Base-by-base conservation (phyloP, 2,329 filamentous ascomycete genomes). In the Aspergillus sp. region DNA sequence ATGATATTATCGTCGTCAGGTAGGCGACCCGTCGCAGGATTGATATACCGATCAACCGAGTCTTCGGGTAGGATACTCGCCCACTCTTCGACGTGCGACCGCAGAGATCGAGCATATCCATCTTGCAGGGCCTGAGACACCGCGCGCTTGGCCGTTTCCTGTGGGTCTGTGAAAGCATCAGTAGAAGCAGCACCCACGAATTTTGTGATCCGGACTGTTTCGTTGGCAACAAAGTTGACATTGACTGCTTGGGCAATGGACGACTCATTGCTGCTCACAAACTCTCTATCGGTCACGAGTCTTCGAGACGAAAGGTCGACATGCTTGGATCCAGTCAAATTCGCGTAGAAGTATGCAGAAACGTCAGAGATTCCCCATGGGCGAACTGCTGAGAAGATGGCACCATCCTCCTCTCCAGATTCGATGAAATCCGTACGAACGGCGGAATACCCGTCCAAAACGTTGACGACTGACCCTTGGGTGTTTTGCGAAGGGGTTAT, bases 401-500 rank as follows among this genome's bases (percentile, higher is more conserved):
- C 78, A 19, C 82, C 79, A 1, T 80, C 73, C 45, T 88, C 85
- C 43, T 81, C 77, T 1, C 83, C 84, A 28, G 87, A 89, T 1
- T 80, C 80, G 1, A 82, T 82, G 61, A 87, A 84, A 48, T 85
- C 82, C 0, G 88, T 86, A 15, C 89, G 82, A 8, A 89, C 85
- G n/a, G 90, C 89, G 67, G 86, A 85, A 64, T 85, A 83, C 0
- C 90, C 90, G 66, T 92, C 87, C 4, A 92, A 71, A 0, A 91
- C 78, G 72, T 92, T 90, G 13, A 86, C 86, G 3, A 91, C 80
- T 0, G 83, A 86, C 3, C 83, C 85, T 57, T 86, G 81, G 3
- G 80, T 69, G 68, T 87, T 81, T 7, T 71, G 72, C 0, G 81
- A 81, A 1, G 89, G 76, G 2, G 82, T 85, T 19, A 91, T 82